Evolutionary conservation across 2,329 filamentous ascomycete genomes (phyloP), one percentile per base, ranked within the genome.

Genomic region (Aspergillus arachidicola): DNA sequence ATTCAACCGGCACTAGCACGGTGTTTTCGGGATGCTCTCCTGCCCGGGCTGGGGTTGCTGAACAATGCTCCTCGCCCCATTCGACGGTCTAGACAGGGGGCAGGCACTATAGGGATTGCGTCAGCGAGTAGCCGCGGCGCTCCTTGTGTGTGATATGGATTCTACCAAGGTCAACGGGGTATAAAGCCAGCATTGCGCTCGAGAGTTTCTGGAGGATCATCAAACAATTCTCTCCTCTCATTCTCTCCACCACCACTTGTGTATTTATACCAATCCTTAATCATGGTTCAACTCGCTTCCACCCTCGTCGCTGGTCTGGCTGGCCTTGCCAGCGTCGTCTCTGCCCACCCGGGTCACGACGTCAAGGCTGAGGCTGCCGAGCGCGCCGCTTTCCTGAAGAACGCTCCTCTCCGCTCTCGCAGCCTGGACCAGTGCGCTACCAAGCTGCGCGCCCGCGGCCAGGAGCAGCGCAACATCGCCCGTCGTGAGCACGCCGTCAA

Each of bases 331-430:
- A 67, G 64, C 62, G 26, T 74, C 51, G 72, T 66, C 21, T 70
- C 68, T 23, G 81, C 81, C 23, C 82, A 86, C 63, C 83, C 83
- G 1, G 83, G 83, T 64, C 83, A 85, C 64, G 79, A 85, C 58
- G 64, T 83, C 45, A 74, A 74, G 50, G 75, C 83, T 11, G 85
- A 86, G 72, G 79, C 82, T 36, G 78, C 78, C 12, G 82, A 85
- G 73, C 83, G 84, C 41, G 81, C 81, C 32, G 74, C 79, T 0
- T 85, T 82, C 66, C 72, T 84, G 58, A 71, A 72, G 64, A 75
- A 73, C 43, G 69, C 72, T 34, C 78, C 81, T 66, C 70, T 80
- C 43, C 74, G 71, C 16, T 59, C 79, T 38, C 74, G 76, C 19
- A 80, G 81, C 21, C 75, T 86, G 9, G 72, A 70, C 58, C 82